phyloP scores from a whole-genome alignment of 805 yeast genomes.

The Candida orba region DNA sequence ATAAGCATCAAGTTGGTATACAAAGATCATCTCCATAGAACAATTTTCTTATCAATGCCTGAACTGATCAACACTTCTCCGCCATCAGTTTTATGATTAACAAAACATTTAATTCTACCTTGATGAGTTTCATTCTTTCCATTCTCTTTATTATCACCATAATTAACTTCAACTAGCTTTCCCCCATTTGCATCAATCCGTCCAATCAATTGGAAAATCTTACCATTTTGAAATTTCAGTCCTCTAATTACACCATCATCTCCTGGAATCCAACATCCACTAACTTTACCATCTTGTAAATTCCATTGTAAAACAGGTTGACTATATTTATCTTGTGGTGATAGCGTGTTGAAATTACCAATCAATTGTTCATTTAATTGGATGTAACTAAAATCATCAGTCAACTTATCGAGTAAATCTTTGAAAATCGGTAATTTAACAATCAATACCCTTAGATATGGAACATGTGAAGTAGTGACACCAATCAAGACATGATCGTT shows the following conservation, averaged over 20 bases:
- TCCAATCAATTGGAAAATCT: conserved; percentile 23
- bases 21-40: conserved; percentile 23
- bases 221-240: conserved; percentile 38
- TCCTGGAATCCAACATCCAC: conserved; percentile 60
- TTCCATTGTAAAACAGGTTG: conserved; percentile 43
- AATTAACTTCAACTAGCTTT: neutral
- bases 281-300: conserved; percentile 17
- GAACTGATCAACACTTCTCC: conserved; percentile 38
- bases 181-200: neutral
- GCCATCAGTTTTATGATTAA: conserved; percentile 12
- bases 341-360: conserved; percentile 38
- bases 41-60: conserved; percentile 38
- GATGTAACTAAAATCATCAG: too few relatives aligned
- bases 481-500: conserved; percentile 33
- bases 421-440: conserved; percentile 34
- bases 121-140: neutral
- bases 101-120: conserved; percentile 44
- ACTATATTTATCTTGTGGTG: conserved; percentile 67
- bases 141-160: neutral
- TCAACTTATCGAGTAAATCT: neutral
- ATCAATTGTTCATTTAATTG: conserved; percentile 25
- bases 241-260: conserved; percentile 66
- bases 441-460: conserved; percentile 63
- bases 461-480: conserved; percentile 71
- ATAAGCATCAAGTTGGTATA: neutral